Percentiles rank a stretch among this genome's conserved stretches.
These are phyloP conservation scores for Phytophthora meadii DNA, from an alignment of 352 stramenopile genomes.

Conservation along the genomic window DNA sequence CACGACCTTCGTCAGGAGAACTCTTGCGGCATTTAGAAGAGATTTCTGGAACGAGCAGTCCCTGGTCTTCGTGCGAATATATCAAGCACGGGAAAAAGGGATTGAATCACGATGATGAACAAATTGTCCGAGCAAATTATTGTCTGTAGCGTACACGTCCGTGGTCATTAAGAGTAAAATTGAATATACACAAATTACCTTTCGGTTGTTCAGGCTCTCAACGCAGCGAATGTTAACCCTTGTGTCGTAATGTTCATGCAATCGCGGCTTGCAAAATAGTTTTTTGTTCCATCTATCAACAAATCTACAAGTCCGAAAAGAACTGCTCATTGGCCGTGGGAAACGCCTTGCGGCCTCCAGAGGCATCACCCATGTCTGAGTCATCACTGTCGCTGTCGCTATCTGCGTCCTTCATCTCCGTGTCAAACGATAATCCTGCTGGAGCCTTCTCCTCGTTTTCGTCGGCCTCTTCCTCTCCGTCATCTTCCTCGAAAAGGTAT, in stretches of 20 bases:
- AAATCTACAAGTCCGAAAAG: slow-evolving; percentile 81
- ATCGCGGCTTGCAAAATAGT: slow-evolving; percentile 30
- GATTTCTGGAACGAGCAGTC: slow-evolving; percentile 18
- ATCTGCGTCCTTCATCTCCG: slow-evolving; percentile 90
- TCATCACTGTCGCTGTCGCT: slow-evolving; percentile 78
- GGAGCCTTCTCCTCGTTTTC: slow-evolving; percentile 59
- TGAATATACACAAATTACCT: too few relatives aligned
- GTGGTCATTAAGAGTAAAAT: too few relatives aligned
- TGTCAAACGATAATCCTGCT: slow-evolving; percentile 42
- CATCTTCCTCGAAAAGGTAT: slow-evolving; percentile 92
- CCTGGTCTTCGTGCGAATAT: slow-evolving; percentile 25
- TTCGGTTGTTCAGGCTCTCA: too few relatives aligned
- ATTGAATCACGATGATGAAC: slow-evolving; percentile 15
- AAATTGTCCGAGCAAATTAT: slow-evolving; percentile 17
- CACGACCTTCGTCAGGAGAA: slow-evolving; percentile 42
- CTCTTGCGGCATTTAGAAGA: slow-evolving; percentile 32
- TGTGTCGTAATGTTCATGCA: too few relatives aligned
- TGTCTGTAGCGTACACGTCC: slow-evolving; percentile 11
- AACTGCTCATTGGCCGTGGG: slow-evolving; percentile 82
- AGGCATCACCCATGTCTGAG: slow-evolving; percentile 46
- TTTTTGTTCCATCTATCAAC: slow-evolving; percentile 39
- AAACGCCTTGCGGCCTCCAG: slow-evolving; percentile 53
- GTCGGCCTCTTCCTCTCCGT: slow-evolving; percentile 73
- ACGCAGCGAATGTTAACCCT: too few relatives aligned
- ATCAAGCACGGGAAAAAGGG: slow-evolving; percentile 8